phyloP scores from a whole-genome alignment of 1,284 basidiomycete species.

The Ceratobasidium sp. region DNA sequence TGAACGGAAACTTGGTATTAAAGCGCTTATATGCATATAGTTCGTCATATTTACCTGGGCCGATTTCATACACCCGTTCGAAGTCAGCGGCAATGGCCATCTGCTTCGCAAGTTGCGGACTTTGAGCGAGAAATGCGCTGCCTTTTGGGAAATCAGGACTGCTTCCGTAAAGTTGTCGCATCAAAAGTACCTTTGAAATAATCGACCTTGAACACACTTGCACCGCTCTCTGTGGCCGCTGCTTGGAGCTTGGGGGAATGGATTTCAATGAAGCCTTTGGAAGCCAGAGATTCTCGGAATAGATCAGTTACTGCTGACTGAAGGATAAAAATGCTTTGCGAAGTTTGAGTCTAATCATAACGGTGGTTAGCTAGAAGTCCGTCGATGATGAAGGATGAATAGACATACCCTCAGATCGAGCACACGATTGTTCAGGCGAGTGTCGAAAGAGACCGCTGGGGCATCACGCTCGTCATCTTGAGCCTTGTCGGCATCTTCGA shows the following conservation, averaged over 20 bases:
- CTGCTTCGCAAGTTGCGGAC: constrained; percentile 97
- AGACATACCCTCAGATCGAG: constrained; percentile 86
- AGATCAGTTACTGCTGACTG: constrained; percentile 89
- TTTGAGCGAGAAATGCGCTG: constrained; percentile 93
- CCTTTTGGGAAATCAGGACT: constrained; percentile 61
- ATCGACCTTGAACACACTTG: constrained; percentile 96
- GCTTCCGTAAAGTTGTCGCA: constrained; percentile 21
- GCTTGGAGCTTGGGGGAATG: constrained; percentile 98
- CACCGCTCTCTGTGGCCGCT: constrained; percentile 95
- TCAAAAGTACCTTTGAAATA: constrained; percentile 88
- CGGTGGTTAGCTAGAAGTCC: constrained; percentile 31
- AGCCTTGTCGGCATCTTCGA: constrained; percentile 87
- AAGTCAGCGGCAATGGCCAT: constrained; percentile 99
- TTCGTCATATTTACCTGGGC: constrained; percentile 59
- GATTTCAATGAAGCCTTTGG: constrained; percentile 88
- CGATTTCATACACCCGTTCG: constrained; percentile 98
- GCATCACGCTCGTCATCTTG: constrained; percentile 62
- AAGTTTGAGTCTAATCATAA: constrained; percentile 67
- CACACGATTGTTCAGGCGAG: constrained; percentile 94
- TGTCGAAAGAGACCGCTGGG: constrained; percentile 82
- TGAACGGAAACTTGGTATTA: not conserved
- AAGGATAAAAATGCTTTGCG: constrained; percentile 94
- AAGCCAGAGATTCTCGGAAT: constrained; percentile 84
- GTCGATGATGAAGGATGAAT: not conserved
- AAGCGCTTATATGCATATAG: constrained; percentile 49